These are phyloP conservation scores for Nematocida minor DNA, from an alignment of 371 early-diverging fungal genomes.

Conservation along the genomic window DNA sequence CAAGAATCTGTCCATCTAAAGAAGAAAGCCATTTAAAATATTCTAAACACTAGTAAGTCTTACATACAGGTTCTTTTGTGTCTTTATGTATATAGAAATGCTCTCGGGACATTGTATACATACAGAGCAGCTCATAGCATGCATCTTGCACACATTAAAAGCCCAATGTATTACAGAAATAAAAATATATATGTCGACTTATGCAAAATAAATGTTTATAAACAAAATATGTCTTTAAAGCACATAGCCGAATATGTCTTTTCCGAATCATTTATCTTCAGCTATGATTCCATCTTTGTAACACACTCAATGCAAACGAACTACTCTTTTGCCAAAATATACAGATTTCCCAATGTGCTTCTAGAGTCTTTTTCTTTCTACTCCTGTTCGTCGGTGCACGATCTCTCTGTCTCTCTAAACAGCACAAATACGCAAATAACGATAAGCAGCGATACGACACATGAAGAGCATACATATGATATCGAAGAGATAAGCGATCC, in stretches of 20 bases:
- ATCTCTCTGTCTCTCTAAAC: background rate
- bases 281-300: background rate
- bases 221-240: constrained; percentile 2
- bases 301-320: background rate
- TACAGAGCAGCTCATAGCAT: background rate
- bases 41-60: too few species aligned
- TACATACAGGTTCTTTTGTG: too few species aligned
- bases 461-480: background rate
- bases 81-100: too few species aligned
- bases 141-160: too few species aligned
- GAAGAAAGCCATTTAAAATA: too few species aligned
- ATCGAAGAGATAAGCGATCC: background rate
- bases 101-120: background rate
- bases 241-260: constrained; percentile 7
- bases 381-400: background rate
- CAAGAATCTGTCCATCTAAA: too few species aligned
- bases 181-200: background rate
- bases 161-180: background rate
- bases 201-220: background rate
- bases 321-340: background rate
- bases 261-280: constrained; percentile 4
- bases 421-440: background rate
- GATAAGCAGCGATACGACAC: background rate
- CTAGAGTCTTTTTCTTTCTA: background rate
- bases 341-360: background rate